Evolutionary conservation across 495 filamentous ascomycete species (phyloP).

Genomic region (Oleoguttula mirabilis): DNA sequence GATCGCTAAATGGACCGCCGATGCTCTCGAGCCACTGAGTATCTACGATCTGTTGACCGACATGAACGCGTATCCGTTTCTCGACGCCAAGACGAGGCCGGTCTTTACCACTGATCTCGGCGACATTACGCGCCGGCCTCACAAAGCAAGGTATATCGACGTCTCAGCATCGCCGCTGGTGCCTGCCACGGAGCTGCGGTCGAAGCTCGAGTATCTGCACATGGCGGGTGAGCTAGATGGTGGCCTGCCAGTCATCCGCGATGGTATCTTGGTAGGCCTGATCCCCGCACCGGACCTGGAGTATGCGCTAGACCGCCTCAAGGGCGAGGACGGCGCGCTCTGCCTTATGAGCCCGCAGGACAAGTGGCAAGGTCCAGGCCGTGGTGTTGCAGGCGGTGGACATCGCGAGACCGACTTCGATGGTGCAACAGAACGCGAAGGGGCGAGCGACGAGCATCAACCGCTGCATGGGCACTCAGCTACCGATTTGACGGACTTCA

Average conservation of each 20-base stretch:
- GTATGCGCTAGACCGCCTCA: constrained; percentile 75
- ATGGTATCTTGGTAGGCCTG: constrained; percentile 72
- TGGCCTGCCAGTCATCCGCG: constrained; percentile 71
- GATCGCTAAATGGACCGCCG: constrained; percentile 94
- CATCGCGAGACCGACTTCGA: constrained; percentile 40
- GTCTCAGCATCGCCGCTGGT: constrained; percentile 70
- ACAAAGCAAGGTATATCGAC: constrained; percentile 71
- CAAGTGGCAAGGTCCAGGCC: constrained; percentile 33
- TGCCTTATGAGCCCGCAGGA: constrained; percentile 70
- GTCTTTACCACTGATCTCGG: constrained; percentile 73
- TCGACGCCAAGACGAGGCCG: constrained; percentile 87
- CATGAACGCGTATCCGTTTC: constrained; percentile 92
- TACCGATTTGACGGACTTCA: constrained; percentile 66
- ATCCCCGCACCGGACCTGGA: constrained; percentile 93
- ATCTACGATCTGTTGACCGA: constrained; percentile 95
- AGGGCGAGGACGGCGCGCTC: constrained; percentile 54
- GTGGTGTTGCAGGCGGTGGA: constrained; percentile 28
- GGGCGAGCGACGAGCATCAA: not conserved
- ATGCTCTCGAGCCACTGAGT: constrained; percentile 84
- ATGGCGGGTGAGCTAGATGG: constrained; percentile 83
- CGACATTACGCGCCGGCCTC: constrained; percentile 69
- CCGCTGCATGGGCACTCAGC: not conserved
- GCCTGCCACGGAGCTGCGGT: constrained; percentile 57
- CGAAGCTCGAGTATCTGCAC: constrained; percentile 70
- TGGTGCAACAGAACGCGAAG: not conserved